Base-by-base conservation (phyloP, 2,329 filamentous ascomycete species). In the Neofusicoccum ribis region DNA sequence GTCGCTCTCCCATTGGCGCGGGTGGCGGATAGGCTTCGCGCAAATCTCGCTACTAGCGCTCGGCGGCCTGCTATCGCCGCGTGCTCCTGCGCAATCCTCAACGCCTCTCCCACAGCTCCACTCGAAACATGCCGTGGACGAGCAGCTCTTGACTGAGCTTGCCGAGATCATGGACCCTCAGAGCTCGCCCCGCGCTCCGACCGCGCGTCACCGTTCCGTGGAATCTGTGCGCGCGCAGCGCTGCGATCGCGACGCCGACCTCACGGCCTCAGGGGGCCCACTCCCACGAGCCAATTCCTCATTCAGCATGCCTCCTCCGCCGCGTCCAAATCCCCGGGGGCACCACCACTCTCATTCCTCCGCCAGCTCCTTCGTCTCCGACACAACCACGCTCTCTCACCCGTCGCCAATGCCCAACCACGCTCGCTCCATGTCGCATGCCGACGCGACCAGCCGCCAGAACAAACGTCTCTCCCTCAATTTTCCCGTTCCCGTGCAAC, bases 381-480 rank as follows among this genome's bases (percentile, higher is more conserved):
- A 31, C 27, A 31, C 43, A 17, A 39, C 64, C 36, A 66, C 66
- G 46, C 66, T 71, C 70, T 64, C 70, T 68, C 69, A 67, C 43
- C 67, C 68, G 37, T 66, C 67, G 31, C 65, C 67, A 47, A 66
- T 54, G 46, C 67, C 68, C 67, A 44, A 37, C 31, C 76, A 76
- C 66, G 75, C 76, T 58, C 72, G 70, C 67, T 72, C 73, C 34
- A 70, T 72, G 69, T 76, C 76, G 60, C 72, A 74, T 64, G 69
- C 73, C 65, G 75, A 77, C 70, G 67, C 74, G 47, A 68, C 73
- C 63, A 69, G 20, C 5, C 66, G 71, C 52, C 73, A 77, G 65
- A 71, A 72, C 69, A 83, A 83, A 67, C 80, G 82, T 64, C 76
- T 83, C 65, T 83, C 81, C 20, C 71, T 83, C 60, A 81, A 80